These are phyloP conservation scores for Leccinum insolens DNA, from an alignment of 1,284 basidiomycete genomes.

Conservation along the genomic window DNA sequence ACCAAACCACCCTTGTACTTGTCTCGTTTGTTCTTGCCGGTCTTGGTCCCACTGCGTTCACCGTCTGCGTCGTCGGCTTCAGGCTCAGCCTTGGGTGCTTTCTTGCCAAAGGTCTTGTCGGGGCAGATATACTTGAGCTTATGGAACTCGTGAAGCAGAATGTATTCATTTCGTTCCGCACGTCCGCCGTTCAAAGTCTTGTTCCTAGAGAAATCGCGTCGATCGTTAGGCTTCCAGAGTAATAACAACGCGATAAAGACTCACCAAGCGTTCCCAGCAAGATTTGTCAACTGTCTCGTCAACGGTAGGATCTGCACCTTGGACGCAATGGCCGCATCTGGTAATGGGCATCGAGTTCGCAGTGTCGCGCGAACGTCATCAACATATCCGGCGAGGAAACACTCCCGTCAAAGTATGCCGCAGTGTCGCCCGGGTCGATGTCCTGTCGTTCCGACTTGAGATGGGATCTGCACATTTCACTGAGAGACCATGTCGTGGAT, in stretches of 20 bases:
- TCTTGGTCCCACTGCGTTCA: conserved; percentile 56
- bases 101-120: conserved; percentile 90
- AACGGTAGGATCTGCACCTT: conserved; percentile 91
- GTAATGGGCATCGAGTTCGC: conserved; percentile 93
- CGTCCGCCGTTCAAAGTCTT: conserved; percentile 95
- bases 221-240: background rate
- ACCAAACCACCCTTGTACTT: conserved; percentile 99
- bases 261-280: conserved; percentile 98
- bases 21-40: conserved; percentile 78
- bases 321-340: conserved; percentile 89
- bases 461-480: conserved; percentile 94
- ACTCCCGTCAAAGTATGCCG: conserved; percentile 87
- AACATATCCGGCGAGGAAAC: conserved; percentile 80
- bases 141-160: conserved; percentile 98
- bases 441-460: conserved; percentile 87
- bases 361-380: conserved; percentile 88
- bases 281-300: conserved; percentile 92
- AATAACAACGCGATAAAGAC: conserved; percentile 38
- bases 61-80: conserved; percentile 62
- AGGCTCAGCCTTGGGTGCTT: conserved; percentile 41
- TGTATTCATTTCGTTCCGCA: conserved; percentile 98
- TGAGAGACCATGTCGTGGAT: conserved; percentile 97
- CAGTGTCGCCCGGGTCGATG: conserved; percentile 95
- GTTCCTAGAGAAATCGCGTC: conserved; percentile 60
- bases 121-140: conserved; percentile 95